These are phyloP conservation scores for Centrapalus pauciflorus DNA, from an alignment of 129 eudicot species.

Conservation along the genomic window DNA sequence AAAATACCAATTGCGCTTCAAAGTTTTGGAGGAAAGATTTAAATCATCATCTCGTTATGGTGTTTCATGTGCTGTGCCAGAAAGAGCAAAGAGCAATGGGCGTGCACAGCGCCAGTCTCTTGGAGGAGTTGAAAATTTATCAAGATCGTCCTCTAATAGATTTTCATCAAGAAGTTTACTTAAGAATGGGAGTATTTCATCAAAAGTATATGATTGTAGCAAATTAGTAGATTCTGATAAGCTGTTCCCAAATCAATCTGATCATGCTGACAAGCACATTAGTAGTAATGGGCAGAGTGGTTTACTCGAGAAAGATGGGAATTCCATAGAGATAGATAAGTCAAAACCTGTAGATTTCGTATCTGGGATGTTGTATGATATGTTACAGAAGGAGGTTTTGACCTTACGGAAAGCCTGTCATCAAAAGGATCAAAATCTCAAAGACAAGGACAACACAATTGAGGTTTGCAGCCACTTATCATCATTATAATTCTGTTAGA, in stretches of 20 bases:
- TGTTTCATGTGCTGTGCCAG: slow-evolving; percentile 32
- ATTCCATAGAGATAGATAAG: slow-evolving; percentile 26
- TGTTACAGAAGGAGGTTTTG: slow-evolving; percentile 88
- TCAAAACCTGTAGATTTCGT: slow-evolving; percentile 54
- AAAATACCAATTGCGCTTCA: slow-evolving; percentile 81
- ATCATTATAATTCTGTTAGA: not conserved
- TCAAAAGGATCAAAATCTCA: slow-evolving; percentile 66
- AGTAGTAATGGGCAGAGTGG: slow-evolving; percentile 30
- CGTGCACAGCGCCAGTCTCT: slow-evolving; percentile 63
- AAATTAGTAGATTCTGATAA: slow-evolving; percentile 33
- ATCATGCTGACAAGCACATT: slow-evolving; percentile 19
- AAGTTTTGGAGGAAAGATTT: slow-evolving; percentile 86
- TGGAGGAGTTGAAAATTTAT: slow-evolving; percentile 64
- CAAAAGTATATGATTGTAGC: slow-evolving; percentile 45
- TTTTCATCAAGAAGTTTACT: slow-evolving; percentile 37
- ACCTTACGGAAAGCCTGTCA: slow-evolving; percentile 66
- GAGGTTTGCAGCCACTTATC: slow-evolving; percentile 51
- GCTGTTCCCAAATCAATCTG: slow-evolving; percentile 15
- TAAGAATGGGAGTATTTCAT: slow-evolving; percentile 32
- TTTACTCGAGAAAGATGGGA: slow-evolving; percentile 19
- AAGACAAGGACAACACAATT: slow-evolving; percentile 74
- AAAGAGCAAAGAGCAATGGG: slow-evolving; percentile 49
- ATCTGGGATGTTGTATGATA: slow-evolving; percentile 79
- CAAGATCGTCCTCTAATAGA: slow-evolving; percentile 64
- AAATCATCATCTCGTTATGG: slow-evolving; percentile 46